Base-by-base conservation (phyloP, 176 grass and related monocot species). In the Puya raimondii region DNA sequence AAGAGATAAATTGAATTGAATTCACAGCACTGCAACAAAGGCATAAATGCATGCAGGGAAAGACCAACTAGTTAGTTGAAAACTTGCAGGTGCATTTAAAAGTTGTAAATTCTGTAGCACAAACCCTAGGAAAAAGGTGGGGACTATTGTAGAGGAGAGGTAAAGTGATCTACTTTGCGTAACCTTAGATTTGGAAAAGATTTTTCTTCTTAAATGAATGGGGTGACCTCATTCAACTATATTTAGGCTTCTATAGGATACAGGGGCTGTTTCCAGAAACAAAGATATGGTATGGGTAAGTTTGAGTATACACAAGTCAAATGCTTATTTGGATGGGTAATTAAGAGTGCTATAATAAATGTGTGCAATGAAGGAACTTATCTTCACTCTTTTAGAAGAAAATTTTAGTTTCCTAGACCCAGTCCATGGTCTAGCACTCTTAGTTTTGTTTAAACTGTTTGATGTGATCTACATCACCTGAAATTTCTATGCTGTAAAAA, bases 81-180 rank as follows among this genome's bases (percentile, higher is more conserved):
- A 23, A 4, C 22, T 14, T 65, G 63, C 63, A 65, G 63, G 63
- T 65, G 63, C 63, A 65, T 65, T 65, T 23, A 65, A 11, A 65
- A 65, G 33, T 42, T 26, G 27, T 23, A 25, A 13, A 12, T 65
- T 12, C 2, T 29, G 18, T 17, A 7, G 33, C 20, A 23, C 23
- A 33, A 18, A 61, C 1, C 56, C 9, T 59, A 61, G 21, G 17
- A 61, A 20, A 61, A 61, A 22, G 7, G 1, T 7, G 3, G 21
- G n/a, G 7, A 17, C n/a, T 61, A 61, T 42, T 42, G 33, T 42
- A 42, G 33, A 42, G 33, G 33, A 1, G 33, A 42, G 33, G 33
- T 7, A 42, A 42, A 42, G 33, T 42, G 5, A 42, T 42, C 33
- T 42, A 42, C 6, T 42, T 5, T 42, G 6, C 1, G 33, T 6